phyloP scores from a whole-genome alignment of 2,329 filamentous ascomycete species.

The Fusarium nanum region DNA sequence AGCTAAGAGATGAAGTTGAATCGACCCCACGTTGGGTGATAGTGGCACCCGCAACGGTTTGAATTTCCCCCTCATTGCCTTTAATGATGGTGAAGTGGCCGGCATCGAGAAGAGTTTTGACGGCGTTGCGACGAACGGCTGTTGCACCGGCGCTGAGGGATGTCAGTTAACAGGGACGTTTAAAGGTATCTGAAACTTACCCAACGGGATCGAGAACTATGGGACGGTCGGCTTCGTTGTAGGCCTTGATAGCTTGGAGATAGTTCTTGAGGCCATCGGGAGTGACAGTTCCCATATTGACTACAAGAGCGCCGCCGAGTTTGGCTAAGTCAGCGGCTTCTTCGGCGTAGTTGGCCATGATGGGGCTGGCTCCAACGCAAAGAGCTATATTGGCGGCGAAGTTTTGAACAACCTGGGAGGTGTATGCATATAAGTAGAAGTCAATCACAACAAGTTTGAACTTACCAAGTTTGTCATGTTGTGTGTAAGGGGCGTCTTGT shows the following conservation, averaged over 20 bases:
- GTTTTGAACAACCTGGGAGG: conserved; percentile 79
- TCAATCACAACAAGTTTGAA: neutral
- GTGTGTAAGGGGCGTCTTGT: conserved; percentile 80
- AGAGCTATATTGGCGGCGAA: conserved; percentile 92
- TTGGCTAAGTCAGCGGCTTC: conserved; percentile 85
- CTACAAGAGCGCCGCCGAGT: conserved; percentile 81
- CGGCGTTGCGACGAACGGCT: conserved; percentile 74
- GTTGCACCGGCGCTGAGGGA: conserved; percentile 79
- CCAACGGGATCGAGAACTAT: conserved; percentile 92
- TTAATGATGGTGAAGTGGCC: conserved; percentile 92
- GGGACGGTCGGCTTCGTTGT: conserved; percentile 81
- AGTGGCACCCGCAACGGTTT: conserved; percentile 71
- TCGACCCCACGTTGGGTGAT: conserved; percentile 83
- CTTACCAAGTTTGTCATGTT: conserved; percentile 93
- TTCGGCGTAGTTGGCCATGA: conserved; percentile 89
- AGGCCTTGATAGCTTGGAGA: conserved; percentile 78
- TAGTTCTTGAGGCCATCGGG: conserved; percentile 79
- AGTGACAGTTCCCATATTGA: conserved; percentile 96
- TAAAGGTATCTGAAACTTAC: conserved; percentile 53
- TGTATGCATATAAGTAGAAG: neutral
- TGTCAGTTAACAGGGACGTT: neutral
- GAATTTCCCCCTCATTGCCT: conserved; percentile 91
- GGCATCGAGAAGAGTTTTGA: conserved; percentile 74
- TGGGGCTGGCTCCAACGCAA: conserved; percentile 85
- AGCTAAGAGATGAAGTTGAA: conserved; percentile 70